phyloP scores from a whole-genome alignment of 1,139 yeast species.

The Blastobotrys apis region DNA sequence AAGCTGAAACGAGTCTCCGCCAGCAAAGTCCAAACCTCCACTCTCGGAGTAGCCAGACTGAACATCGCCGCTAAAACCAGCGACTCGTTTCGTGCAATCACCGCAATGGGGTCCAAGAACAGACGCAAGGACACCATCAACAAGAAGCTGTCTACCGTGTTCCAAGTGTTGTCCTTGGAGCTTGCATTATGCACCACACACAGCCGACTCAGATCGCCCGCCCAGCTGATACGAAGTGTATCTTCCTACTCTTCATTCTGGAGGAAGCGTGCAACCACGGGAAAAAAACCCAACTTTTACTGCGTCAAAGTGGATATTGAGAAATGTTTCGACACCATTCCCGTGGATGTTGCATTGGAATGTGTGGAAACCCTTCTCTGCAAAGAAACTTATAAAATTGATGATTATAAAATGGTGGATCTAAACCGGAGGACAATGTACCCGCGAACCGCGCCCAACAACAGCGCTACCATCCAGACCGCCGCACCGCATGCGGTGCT shows the following conservation, averaged over 20 bases:
- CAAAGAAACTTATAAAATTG: constrained; percentile 1
- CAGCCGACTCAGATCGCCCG: too few relatives aligned
- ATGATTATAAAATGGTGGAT: not conserved
- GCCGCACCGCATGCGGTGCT: not conserved
- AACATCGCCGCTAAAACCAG: constrained; percentile 28
- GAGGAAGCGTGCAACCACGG: too few relatives aligned
- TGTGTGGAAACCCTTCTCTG: constrained; percentile 2
- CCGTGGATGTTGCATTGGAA: constrained; percentile 37
- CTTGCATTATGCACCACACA: too few relatives aligned
- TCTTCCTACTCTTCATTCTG: too few relatives aligned
- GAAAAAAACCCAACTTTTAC: constrained; percentile 34
- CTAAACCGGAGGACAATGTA: not conserved
- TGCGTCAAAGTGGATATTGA: constrained; percentile 72
- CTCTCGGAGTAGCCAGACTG: constrained; percentile 25
- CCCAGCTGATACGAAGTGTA: too few relatives aligned
- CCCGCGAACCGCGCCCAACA: not conserved
- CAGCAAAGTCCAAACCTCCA: constrained; percentile 10
- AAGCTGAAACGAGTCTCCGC: constrained; percentile 7
- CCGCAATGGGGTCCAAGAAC: constrained; percentile 22
- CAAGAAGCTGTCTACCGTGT: constrained; percentile 27
- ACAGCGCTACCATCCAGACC: not conserved
- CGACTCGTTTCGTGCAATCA: constrained; percentile 27
- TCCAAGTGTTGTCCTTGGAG: constrained; percentile 28
- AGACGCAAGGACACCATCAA: constrained; percentile 22
- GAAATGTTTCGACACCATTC: constrained; percentile 75